A percentile compares a stretch with the other conserved stretches of the same genome.
phyloP scores from a whole-genome alignment of 148 eudicot genomes.

The Vaccinium vitisidaea region DNA sequence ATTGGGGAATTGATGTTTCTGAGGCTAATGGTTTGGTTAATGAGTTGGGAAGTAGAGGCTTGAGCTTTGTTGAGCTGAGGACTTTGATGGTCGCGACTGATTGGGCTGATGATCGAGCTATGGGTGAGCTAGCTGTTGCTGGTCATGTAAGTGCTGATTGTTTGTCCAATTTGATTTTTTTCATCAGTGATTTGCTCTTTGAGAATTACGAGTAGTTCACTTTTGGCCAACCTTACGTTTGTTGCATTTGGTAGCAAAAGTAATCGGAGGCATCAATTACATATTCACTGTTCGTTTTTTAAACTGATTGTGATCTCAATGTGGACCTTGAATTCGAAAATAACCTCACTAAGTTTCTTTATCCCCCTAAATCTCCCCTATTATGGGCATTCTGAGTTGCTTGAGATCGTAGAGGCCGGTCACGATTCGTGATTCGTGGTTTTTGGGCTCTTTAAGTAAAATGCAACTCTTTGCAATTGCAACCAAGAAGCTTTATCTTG shows the following conservation, averaged over 20 bases:
- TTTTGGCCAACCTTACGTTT: neutral
- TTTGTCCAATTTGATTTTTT: neutral
- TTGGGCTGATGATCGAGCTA: constrained; percentile 72
- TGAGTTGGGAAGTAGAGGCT: constrained; percentile 51
- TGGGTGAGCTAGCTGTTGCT: constrained; percentile 86
- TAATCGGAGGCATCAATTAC: neutral
- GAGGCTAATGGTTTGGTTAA: constrained; percentile 47
- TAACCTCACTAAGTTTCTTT: neutral
- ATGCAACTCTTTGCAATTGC: neutral
- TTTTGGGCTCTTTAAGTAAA: neutral
- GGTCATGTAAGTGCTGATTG: constrained; percentile 64
- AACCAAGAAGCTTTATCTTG: neutral
- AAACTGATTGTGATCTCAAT: neutral
- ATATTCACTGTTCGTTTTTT: neutral
- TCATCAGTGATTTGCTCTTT: neutral
- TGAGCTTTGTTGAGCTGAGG: constrained; percentile 84
- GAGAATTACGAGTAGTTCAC: neutral
- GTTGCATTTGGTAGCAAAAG: neutral
- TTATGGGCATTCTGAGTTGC: neutral
- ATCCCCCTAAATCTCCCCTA: neutral
- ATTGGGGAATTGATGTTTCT: constrained; percentile 74
- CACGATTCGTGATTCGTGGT: neutral
- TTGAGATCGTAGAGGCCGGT: neutral
- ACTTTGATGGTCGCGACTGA: constrained; percentile 99
- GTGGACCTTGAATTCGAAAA: neutral